Base-by-base conservation (phyloP, 176 grass and related monocot species). In the Phyllostachys edulis region DNA sequence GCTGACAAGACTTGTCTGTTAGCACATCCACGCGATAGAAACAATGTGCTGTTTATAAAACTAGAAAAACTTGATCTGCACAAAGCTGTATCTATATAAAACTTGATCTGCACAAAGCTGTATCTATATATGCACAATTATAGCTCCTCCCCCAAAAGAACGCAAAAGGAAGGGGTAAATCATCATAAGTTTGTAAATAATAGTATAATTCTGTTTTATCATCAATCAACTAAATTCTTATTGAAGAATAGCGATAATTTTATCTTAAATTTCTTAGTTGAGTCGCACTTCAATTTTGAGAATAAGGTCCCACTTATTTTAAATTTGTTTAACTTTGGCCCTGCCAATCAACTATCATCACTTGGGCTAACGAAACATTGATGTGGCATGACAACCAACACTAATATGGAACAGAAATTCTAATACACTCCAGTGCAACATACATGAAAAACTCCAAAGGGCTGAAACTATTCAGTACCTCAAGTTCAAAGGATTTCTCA, bases 401-500 rank as follows among this genome's bases (percentile, higher is more conserved):
- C 45, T 40, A 77, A 42, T 24, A 77, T 50, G 42, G n/a, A 75
- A 61, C 73, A 26, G 41, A 57, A 85, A 7, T 32, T 64, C 62
- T 64, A 29, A 29, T 73, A 66, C 16, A 16, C 4, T 45, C 57
- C 55, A 65, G 13, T 71, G 59, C 45, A 76, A 50, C 23, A 71
- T 42, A 62, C 15, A 82, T 63, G 62, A 64, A 86, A 67, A 40
- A 88, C 11, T 69, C 24, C 37, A 50, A 71, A 75, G 50, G 21
- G 29, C 23, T 76, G 14, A 87, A 18, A 89, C 46, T 21, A 67
- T 52, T 74, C 81, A 45, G 49, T 95, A 98, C 96, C 97, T 99
- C 97, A 4, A 99, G 93, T 87, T 99, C 97, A 16, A 99, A 95
- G 46, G 89, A 87, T 85, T 99, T 99, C 63, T 99, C 97, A 66